phyloP scores from a whole-genome alignment of 306 rosid species.

The Boehmeria nivea region DNA sequence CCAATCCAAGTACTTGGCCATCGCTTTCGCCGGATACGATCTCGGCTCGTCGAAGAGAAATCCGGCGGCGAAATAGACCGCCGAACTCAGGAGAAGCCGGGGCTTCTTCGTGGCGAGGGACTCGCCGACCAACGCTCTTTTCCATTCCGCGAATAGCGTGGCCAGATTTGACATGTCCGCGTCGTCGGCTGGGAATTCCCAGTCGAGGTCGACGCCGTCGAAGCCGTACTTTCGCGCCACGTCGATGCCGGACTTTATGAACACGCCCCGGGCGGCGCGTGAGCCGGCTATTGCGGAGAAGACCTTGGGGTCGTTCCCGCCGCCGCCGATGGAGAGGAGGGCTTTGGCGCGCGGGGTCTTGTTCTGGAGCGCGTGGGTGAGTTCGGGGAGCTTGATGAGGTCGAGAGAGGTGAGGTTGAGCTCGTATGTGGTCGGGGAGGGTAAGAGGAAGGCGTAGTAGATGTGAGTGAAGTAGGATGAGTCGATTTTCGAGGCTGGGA shows the following conservation, averaged over 20 bases:
- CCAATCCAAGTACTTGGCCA: constrained; percentile 50
- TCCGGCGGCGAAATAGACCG: constrained; percentile 49
- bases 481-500: constrained; percentile 42
- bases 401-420: constrained; percentile 33
- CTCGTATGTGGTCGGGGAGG: constrained; percentile 31
- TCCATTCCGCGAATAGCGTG: constrained; percentile 47
- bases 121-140: constrained; percentile 32
- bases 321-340: constrained; percentile 69
- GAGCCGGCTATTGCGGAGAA: constrained; percentile 49
- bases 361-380: constrained; percentile 37
- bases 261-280: constrained; percentile 23
- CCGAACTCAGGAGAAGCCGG: constrained; percentile 49
- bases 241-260: constrained; percentile 58
- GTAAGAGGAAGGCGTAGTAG: constrained; percentile 56
- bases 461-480: constrained; percentile 70
- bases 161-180: constrained; percentile 65
- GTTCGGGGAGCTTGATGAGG: constrained; percentile 25
- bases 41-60: constrained; percentile 29
- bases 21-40: constrained; percentile 45
- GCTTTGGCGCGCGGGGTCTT: constrained; percentile 44
- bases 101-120: constrained; percentile 18
- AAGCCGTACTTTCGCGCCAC: constrained; percentile 57
- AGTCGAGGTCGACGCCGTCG: constrained; percentile 71
- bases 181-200: constrained; percentile 58
- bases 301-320: constrained; percentile 32